A percentile compares a stretch with the other conserved stretches of the same genome.
Conservation (phyloP, 768 basidiomycete species). For the Tricholoma saponaceum region DNA sequence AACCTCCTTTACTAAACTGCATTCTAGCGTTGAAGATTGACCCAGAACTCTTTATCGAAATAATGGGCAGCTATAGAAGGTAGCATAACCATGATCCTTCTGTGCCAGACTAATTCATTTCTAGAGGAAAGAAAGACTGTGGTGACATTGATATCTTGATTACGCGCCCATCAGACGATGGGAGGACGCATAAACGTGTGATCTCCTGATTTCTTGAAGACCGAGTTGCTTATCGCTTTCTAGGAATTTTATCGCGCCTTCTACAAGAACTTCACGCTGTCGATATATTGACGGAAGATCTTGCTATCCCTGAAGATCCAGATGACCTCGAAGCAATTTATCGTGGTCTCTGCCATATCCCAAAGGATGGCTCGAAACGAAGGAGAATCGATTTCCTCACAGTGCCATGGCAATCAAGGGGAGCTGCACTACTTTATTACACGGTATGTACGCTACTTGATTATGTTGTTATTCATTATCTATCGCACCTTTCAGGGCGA, state of each 20-base stretch:
- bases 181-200: constrained; percentile 68
- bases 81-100: constrained; percentile 15
- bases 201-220: not conserved
- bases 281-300: constrained; percentile 76
- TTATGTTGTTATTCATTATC: constrained; percentile 1
- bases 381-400: constrained; percentile 84
- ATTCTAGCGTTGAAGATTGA: constrained; percentile 66
- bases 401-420: constrained; percentile 74
- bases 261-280: constrained; percentile 50
- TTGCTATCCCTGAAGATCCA: constrained; percentile 66
- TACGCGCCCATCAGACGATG: constrained; percentile 69
- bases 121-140: constrained; percentile 76
- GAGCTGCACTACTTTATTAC: constrained; percentile 89
- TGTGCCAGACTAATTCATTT: constrained; percentile 1
- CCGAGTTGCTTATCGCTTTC: not conserved
- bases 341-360: constrained; percentile 72
- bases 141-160: constrained; percentile 93
- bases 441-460: constrained; percentile 48
- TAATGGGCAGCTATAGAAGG: constrained; percentile 93
- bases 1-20: not conserved
- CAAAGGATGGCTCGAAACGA: constrained; percentile 38
- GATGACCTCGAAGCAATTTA: constrained; percentile 72
- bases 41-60: constrained; percentile 65
- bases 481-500: constrained; percentile 55
- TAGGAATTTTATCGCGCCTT: constrained; percentile 61